Percentiles rank a stretch among this genome's conserved stretches.
Conservation (phyloP, 2,329 filamentous ascomycete genomes). For the Myriosclerotinia scirpicola region DNA sequence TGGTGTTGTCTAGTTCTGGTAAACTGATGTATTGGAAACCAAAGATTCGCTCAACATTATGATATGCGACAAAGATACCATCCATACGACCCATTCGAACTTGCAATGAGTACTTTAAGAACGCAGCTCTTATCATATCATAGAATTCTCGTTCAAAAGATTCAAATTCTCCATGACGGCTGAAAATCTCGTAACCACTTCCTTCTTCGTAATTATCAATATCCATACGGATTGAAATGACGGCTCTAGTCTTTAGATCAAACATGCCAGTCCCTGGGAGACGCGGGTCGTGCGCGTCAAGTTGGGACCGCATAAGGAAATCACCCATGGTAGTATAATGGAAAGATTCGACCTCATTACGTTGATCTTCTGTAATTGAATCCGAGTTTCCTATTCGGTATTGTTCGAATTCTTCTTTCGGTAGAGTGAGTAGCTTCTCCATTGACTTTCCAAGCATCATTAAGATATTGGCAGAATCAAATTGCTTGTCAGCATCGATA, state of each 20-base stretch:
- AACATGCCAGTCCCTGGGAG: conserved; percentile 92
- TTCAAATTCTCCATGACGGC: conserved; percentile 74
- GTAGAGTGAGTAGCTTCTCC: conserved; percentile 88
- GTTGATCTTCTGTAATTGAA: conserved; percentile 69
- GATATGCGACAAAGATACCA: conserved; percentile 94
- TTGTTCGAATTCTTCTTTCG: conserved; percentile 79
- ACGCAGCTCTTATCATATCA: conserved; percentile 92
- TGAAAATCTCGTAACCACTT: conserved; percentile 81
- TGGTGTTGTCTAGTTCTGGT: conserved; percentile 79
- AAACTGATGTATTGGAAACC: conserved; percentile 94
- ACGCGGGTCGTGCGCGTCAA: conserved; percentile 84
- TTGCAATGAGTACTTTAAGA: conserved; percentile 95
- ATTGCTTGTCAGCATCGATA: conserved; percentile 94
- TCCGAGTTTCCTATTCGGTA: conserved; percentile 71
- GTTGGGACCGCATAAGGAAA: conserved; percentile 90
- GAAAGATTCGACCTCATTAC: conserved; percentile 71
- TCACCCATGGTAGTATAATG: conserved; percentile 86
- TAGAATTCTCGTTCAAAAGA: conserved; percentile 95
- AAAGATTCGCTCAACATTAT: conserved; percentile 93
- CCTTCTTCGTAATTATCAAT: conserved; percentile 69
- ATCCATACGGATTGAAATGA: conserved; percentile 90
- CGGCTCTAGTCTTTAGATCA: conserved; percentile 92
- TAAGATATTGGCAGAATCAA: conserved; percentile 78
- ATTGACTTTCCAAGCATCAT: conserved; percentile 93
- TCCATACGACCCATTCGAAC: conserved; percentile 98